These are phyloP conservation scores for Penicillium sp. DNA, from an alignment of 2,329 filamentous ascomycete species.

Conservation along the genomic window DNA sequence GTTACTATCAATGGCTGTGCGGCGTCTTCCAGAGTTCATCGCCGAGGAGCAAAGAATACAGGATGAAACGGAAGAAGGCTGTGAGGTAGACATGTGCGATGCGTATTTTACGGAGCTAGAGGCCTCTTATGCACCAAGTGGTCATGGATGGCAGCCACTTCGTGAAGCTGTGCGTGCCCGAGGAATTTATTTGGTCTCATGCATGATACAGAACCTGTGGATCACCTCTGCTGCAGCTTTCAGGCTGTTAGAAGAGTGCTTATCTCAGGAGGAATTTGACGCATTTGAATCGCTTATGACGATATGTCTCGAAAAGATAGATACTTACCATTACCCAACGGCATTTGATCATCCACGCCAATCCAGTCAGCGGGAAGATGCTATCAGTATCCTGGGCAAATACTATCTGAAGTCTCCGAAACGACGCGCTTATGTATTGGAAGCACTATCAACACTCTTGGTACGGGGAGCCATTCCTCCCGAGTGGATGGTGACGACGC, in stretches of 20 bases:
- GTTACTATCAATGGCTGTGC: conserved; percentile 42
- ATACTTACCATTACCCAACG: conserved; percentile 34
- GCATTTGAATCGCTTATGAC: conserved; percentile 42
- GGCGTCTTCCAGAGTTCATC: conserved; percentile 45
- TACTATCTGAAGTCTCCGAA: conserved; percentile 32
- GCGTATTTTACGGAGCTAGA: conserved; percentile 50
- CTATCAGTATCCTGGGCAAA: conserved; percentile 36
- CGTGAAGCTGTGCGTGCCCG: conserved; percentile 48
- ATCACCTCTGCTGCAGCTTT: conserved; percentile 38
- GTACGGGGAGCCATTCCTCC: conserved; percentile 37
- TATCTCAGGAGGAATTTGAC: conserved; percentile 39
- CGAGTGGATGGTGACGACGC: conserved; percentile 48
- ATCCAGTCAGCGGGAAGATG: conserved; percentile 28
- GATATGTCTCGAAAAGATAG: conserved; percentile 35
- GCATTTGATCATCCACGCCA: conserved; percentile 31
- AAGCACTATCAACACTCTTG: conserved; percentile 42
- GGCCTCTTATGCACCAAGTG: conserved; percentile 40
- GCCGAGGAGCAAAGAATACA: conserved; percentile 42
- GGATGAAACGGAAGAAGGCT: conserved; percentile 38
- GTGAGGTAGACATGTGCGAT: conserved; percentile 46
- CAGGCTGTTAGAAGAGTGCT: conserved; percentile 40
- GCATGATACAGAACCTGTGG: conserved; percentile 43
- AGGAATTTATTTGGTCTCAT: conserved; percentile 44
- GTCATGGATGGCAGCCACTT: conserved; percentile 45
- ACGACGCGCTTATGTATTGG: conserved; percentile 37